These are phyloP conservation scores for Saccharomycopsis hybrid DNA, from an alignment of 1,139 yeast species.

Conservation along the genomic window DNA sequence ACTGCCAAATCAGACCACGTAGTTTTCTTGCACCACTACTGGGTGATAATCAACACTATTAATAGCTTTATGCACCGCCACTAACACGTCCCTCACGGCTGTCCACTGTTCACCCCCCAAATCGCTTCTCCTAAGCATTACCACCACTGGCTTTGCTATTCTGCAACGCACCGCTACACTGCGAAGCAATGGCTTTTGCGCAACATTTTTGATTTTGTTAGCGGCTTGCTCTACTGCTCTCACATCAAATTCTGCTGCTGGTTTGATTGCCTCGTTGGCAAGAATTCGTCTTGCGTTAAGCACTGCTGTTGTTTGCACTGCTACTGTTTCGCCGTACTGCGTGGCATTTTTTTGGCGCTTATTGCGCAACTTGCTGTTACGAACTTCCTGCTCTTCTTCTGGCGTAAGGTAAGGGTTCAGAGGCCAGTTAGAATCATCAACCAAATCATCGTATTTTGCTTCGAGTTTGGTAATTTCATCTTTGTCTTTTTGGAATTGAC, in stretches of 20 bases:
- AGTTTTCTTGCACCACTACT: background rate
- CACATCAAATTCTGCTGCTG: background rate
- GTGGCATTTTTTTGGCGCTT: background rate
- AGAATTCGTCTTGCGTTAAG: slow-evolving; percentile 5
- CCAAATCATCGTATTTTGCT: slow-evolving; percentile 8
- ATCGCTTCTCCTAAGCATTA: slow-evolving; percentile 11
- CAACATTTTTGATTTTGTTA: background rate
- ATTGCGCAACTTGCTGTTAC: background rate
- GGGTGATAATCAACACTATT: too few species aligned
- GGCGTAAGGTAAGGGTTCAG: too few species aligned
- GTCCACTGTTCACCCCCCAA: slow-evolving; percentile 1
- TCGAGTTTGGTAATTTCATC: slow-evolving; percentile 9
- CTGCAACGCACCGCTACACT: slow-evolving; percentile 1
- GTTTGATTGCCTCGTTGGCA: slow-evolving; percentile 4
- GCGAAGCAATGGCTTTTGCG: background rate
- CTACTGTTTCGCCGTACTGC: background rate
- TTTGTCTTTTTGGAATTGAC: slow-evolving; percentile 5
- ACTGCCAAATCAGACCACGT: background rate
- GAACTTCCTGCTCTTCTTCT: background rate
- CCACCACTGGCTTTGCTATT: background rate
- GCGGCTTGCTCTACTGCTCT: background rate
- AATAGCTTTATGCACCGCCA: background rate
- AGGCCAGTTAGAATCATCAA: slow-evolving; percentile 7
- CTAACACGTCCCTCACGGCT: background rate
- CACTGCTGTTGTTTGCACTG: slow-evolving; percentile 2